These are phyloP conservation scores for Candida taoyuanica DNA, from an alignment of 805 yeast species.

Conservation along the genomic window DNA sequence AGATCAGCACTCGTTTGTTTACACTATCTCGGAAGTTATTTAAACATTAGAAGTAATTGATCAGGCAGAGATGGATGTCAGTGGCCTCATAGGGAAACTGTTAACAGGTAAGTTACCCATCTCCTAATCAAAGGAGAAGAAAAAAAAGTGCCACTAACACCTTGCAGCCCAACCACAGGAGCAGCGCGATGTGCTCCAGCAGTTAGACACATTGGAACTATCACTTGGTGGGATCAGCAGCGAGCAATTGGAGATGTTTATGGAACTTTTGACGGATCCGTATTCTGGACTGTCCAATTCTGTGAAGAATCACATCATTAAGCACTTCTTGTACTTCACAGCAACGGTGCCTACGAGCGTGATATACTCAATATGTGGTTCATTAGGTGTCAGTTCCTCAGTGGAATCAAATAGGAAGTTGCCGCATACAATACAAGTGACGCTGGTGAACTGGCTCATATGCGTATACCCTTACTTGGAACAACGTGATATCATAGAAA, in stretches of 20 bases:
- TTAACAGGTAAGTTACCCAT: not conserved
- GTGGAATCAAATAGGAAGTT: constrained; percentile 19
- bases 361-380: constrained; percentile 26
- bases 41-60: too few species aligned
- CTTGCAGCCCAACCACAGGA: not conserved
- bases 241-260: constrained; percentile 8
- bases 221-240: constrained; percentile 9
- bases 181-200: not conserved
- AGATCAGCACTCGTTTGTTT: too few species aligned
- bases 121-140: too few species aligned
- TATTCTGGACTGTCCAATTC: not conserved
- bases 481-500: constrained; percentile 14
- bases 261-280: constrained; percentile 9
- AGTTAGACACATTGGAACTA: constrained; percentile 5
- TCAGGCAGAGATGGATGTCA: not conserved
- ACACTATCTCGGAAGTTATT: too few species aligned
- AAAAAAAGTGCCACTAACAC: too few species aligned
- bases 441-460: constrained; percentile 32
- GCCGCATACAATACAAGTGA: constrained; percentile 24
- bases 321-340: constrained; percentile 28
- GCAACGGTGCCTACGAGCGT: constrained; percentile 24
- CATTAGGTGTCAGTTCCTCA: constrained; percentile 28
- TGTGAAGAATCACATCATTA: constrained; percentile 20
- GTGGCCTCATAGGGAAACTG: not conserved
- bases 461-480: constrained; percentile 26